A percentile compares a stretch with the other conserved stretches of the same genome.
phyloP scores from a whole-genome alignment of 441 rosid genomes.

The Pelargonium myrrhifolium region DNA sequence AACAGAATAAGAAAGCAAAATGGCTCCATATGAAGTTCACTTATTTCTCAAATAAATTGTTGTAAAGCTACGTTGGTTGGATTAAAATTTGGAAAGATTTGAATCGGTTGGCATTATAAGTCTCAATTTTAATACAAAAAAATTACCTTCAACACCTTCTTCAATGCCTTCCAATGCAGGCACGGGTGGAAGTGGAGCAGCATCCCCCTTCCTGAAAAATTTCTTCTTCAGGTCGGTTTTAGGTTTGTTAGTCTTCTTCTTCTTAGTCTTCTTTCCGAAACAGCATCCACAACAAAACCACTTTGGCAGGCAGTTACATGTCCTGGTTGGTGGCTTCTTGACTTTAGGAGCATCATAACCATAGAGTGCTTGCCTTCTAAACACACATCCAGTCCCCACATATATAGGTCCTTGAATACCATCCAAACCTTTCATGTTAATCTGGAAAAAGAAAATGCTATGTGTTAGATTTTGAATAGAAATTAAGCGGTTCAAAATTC shows the following conservation, averaged over 20 bases:
- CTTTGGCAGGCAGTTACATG: slow-evolving; percentile 56
- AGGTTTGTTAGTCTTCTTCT: slow-evolving; percentile 30
- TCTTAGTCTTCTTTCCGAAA: slow-evolving; percentile 38
- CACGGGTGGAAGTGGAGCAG: slow-evolving; percentile 3
- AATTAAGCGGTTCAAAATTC: background rate
- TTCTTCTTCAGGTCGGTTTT: slow-evolving; percentile 19
- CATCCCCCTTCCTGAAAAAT: slow-evolving; percentile 14
- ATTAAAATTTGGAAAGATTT: slow-evolving; percentile 9
- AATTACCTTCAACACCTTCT: slow-evolving; percentile 27
- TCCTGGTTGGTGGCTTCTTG: slow-evolving; percentile 49
- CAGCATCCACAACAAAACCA: slow-evolving; percentile 39
- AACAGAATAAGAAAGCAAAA: background rate
- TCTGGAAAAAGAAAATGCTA: slow-evolving; percentile 25
- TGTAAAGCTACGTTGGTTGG: background rate
- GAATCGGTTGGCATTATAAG: too few species aligned
- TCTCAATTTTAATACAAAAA: background rate
- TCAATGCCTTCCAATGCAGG: slow-evolving; percentile 26
- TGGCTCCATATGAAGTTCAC: slow-evolving; percentile 1
- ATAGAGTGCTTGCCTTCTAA: slow-evolving; percentile 60
- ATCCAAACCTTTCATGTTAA: slow-evolving; percentile 71
- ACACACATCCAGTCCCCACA: slow-evolving; percentile 60
- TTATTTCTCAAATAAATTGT: background rate
- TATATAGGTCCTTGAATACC: slow-evolving; percentile 73
- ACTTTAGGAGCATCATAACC: slow-evolving; percentile 52
- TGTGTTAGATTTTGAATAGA: slow-evolving; percentile 9